Conservation (phyloP, 208 protist genomes). For the Porcisia deanei region DNA sequence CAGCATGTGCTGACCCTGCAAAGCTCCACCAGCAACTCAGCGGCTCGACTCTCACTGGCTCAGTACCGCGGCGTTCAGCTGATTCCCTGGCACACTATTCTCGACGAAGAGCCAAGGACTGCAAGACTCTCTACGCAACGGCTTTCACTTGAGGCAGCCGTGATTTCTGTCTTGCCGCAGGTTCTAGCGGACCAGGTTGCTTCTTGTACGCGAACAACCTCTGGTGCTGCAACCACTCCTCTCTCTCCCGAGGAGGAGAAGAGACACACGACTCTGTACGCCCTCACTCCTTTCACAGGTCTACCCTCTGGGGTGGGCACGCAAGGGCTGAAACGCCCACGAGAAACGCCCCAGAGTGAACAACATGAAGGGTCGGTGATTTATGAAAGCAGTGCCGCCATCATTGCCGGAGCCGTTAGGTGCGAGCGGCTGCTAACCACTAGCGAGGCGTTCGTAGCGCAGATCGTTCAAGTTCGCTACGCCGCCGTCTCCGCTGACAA, state of each 20-base stretch:
- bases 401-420: neutral
- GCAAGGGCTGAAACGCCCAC: neutral
- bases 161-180: conserved; percentile 26
- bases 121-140: neutral
- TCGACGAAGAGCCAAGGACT: neutral
- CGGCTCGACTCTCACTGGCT: conserved; percentile 12
- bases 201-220: neutral
- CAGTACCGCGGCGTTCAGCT: conserved; percentile 21
- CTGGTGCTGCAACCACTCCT: neutral
- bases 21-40: conserved; percentile 13
- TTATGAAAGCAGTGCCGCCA: neutral
- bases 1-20: conserved; percentile 29
- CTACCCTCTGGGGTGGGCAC: neutral
- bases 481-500: neutral
- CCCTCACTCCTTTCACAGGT: neutral
- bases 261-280: neutral
- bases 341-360: neutral
- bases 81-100: conserved; percentile 5
- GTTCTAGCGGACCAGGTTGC: conserved; percentile 17
- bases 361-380: neutral
- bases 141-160: conserved; percentile 2
- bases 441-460: neutral
- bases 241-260: neutral
- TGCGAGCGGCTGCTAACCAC: conserved; percentile 1
- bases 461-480: neutral